A percentile compares a stretch with the other conserved stretches of the same genome.
phyloP scores from a whole-genome alignment of 805 yeast species.

The Metschnikowia santaceciliae region DNA sequence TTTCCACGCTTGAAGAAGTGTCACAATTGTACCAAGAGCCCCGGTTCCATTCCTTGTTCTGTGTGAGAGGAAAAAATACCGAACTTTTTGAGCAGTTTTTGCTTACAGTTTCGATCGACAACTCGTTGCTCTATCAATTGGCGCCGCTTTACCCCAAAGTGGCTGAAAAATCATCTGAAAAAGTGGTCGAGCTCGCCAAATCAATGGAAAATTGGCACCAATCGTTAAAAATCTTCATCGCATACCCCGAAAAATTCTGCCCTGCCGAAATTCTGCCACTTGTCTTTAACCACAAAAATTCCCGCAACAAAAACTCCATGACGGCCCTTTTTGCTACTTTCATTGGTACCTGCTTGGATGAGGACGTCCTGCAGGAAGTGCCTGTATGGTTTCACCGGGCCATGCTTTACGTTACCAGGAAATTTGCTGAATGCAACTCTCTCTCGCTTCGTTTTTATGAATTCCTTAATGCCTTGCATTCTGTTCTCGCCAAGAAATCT shows the following conservation, averaged over 20 bases:
- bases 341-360: constrained; percentile 17
- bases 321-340: constrained; percentile 25
- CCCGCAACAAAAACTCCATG: constrained; percentile 26
- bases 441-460: constrained; percentile 28
- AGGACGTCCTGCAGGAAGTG: constrained; percentile 24
- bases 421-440: constrained; percentile 48
- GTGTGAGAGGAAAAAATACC: not conserved
- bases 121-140: constrained; percentile 13
- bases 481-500: constrained; percentile 7
- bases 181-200: constrained; percentile 15
- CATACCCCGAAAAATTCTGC: constrained; percentile 8
- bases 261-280: constrained; percentile 16
- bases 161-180: constrained; percentile 8
- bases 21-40: not conserved
- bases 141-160: constrained; percentile 12
- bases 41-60: not conserved
- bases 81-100: constrained; percentile 1
- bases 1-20: constrained; percentile 2
- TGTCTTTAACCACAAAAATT: constrained; percentile 21
- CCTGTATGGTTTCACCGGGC: constrained; percentile 55
- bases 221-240: constrained; percentile 17
- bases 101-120: constrained; percentile 1
- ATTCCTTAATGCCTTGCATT: constrained; percentile 25
- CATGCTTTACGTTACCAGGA: constrained; percentile 57
- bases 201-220: constrained; percentile 18